Conservation (phyloP, 495 filamentous ascomycete genomes). For the Aspergillus hancockii region DNA sequence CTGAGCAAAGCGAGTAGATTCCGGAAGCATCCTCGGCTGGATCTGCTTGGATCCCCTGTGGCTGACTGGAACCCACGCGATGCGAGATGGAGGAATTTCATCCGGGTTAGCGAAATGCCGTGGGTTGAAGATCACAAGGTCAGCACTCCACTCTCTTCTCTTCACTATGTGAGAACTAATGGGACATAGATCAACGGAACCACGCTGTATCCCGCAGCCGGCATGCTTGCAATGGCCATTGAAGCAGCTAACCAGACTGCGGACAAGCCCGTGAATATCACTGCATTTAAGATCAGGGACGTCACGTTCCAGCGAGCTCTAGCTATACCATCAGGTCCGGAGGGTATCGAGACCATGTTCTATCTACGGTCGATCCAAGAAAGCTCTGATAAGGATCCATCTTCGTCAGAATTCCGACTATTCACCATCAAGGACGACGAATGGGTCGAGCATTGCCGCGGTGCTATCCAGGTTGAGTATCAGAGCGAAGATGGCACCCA, state of each 20-base stretch:
- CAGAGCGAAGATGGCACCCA: neutral
- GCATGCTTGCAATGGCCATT: slow-evolving; percentile 36
- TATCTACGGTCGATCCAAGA: slow-evolving; percentile 18
- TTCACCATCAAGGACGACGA: slow-evolving; percentile 15
- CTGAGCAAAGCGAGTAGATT: slow-evolving; percentile 5
- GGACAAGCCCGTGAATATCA: slow-evolving; percentile 9
- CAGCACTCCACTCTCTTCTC: no score
- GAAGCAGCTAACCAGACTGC: slow-evolving; percentile 34
- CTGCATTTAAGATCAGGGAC: slow-evolving; percentile 29
- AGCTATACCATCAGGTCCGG: slow-evolving; percentile 25
- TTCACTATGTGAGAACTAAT: no score
- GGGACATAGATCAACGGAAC: slow-evolving; percentile 1
- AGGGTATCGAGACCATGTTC: slow-evolving; percentile 42
- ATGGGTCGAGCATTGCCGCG: slow-evolving; percentile 19
- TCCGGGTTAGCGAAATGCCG: slow-evolving; percentile 28
- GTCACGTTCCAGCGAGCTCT: slow-evolving; percentile 29
- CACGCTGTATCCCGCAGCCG: slow-evolving; percentile 38
- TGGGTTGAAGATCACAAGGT: slow-evolving; percentile 40
- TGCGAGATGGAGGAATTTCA: slow-evolving; percentile 27
- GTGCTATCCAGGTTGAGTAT: slow-evolving; percentile 26
- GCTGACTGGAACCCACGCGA: slow-evolving; percentile 17
- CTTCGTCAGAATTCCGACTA: slow-evolving; percentile 13
- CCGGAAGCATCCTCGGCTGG: slow-evolving; percentile 12
- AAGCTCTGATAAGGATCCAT: neutral
- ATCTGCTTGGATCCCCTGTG: slow-evolving; percentile 26